Evolutionary conservation across 495 filamentous ascomycete species (phyloP).

Genomic region (Tuber microsphaerosporum): DNA sequence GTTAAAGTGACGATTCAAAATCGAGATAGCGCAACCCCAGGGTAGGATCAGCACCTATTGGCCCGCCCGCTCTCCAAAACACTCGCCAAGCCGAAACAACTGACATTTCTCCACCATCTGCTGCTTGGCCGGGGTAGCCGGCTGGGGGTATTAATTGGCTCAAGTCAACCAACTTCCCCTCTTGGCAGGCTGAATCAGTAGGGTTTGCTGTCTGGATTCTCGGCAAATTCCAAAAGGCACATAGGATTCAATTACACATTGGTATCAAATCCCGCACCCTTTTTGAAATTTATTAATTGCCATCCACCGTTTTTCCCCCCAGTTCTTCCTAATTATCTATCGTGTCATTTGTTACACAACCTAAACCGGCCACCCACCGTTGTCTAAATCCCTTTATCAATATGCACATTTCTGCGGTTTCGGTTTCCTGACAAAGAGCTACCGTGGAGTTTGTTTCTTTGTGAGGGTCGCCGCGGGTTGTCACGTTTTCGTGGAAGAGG

Average conservation of each 20-base stretch:
- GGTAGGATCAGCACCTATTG: not conserved
- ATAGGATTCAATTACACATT: not conserved
- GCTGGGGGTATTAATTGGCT: not conserved
- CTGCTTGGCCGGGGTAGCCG: not conserved
- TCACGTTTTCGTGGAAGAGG: not conserved
- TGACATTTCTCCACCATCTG: not conserved
- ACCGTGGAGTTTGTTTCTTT: not conserved
- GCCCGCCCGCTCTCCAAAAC: not conserved
- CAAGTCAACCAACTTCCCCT: not conserved
- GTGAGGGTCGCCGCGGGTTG: not conserved
- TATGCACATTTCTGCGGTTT: not conserved
- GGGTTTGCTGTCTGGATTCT: not conserved
- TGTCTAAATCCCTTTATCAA: not conserved
- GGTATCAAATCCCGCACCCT: not conserved
- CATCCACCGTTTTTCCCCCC: not conserved
- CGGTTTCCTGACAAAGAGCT: not conserved
- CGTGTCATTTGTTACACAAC: not conserved
- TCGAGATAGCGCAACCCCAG: not conserved
- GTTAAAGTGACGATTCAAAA: slow-evolving; percentile 13
- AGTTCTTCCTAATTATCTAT: not conserved
- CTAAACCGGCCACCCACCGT: not conserved
- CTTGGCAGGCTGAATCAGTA: not conserved
- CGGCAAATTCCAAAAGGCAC: not conserved
- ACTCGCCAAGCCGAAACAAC: not conserved
- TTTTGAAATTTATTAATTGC: not conserved